Evolutionary conservation across 1,284 basidiomycete species (phyloP), one percentile per base, ranked within the genome.

Genomic region (Wolfiporia cocos): DNA sequence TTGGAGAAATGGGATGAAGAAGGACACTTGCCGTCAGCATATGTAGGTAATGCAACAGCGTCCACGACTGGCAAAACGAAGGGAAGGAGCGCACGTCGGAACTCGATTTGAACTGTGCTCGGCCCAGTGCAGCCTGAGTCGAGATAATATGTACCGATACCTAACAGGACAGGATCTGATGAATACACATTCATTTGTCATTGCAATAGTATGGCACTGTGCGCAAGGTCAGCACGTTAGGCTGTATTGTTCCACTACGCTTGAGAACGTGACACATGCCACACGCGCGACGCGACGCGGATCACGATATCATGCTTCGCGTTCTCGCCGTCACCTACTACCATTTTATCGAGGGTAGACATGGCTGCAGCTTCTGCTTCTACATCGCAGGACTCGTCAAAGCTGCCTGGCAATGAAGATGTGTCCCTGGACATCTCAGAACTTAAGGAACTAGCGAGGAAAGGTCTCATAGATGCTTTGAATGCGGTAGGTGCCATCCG

Each of bases 1-100:
- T 62, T 99, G 31, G 74, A 79, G 42, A 78, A 85, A 49, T 88
- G 92, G 78, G 83, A 88, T 36, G 78, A 81, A 12, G 86, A 93
- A 52, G 91, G 88, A 3, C 76, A 74, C 44, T 67, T 98, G 21
- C 92, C 93, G 0, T 78, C 74, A 15, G 73, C 81, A 14, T 69
- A 75, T 43, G 79, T 89, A 32, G 75, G 79, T 37, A 73, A 73
- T 23, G 71, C 70, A 48, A 68, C 70, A 49, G 62, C 63, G 6
- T 58, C 64, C 15, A 62, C 56, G 44, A 64, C 65, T 41, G 69
- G 70, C 33, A 77, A 69, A 56, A 80, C 76, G 58, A 83, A 84
- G 57, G 88, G 89, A 5, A 72, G 76, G 52, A 85, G 84, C 55
- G 82, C 78, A 21, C 70, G 87, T 42, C 71, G 87, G 41, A 90